These are phyloP conservation scores for Xylaria palmicola DNA, from an alignment of 495 filamentous ascomycete species.

Conservation along the genomic window DNA sequence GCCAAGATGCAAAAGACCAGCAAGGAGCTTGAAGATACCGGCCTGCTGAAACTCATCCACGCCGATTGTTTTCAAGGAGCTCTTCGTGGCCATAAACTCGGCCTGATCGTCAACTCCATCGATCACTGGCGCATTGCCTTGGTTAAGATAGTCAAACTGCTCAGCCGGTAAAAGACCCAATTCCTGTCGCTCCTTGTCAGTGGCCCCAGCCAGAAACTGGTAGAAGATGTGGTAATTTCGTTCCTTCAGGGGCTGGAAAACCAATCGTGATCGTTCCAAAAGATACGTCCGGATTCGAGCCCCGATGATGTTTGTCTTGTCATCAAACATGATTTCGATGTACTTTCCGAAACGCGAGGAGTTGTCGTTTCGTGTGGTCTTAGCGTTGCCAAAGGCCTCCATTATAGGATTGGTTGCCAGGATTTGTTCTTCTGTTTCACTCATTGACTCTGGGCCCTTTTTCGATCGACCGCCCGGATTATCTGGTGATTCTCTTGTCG, in stretches of 20 bases:
- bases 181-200: conserved; percentile 78
- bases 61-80: conserved; percentile 84
- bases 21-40: conserved; percentile 87
- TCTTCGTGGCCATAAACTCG: conserved; percentile 85
- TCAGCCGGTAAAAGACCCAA: conserved; percentile 76
- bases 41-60: conserved; percentile 70
- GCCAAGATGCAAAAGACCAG: conserved; percentile 89
- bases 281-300: conserved; percentile 96
- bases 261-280: conserved; percentile 89
- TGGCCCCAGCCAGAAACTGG: conserved; percentile 90
- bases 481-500: conserved; percentile 91
- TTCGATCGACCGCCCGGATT: conserved; percentile 76
- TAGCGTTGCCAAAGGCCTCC: conserved; percentile 99
- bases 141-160: conserved; percentile 94
- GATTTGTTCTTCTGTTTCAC: conserved; percentile 97
- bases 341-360: conserved; percentile 99
- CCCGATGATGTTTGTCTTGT: conserved; percentile 92
- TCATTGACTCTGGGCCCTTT: conserved; percentile 84
- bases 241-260: conserved; percentile 98
- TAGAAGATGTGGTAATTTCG: conserved; percentile 99
- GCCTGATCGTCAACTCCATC: conserved; percentile 94
- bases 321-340: conserved; percentile 99
- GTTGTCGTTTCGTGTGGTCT: conserved; percentile 98
- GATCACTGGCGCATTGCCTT: conserved; percentile 86
- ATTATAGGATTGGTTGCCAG: conserved; percentile 98